Evolutionary conservation across 805 yeast genomes (phyloP).

Genomic region (Barnettozyma wickerhamii): DNA sequence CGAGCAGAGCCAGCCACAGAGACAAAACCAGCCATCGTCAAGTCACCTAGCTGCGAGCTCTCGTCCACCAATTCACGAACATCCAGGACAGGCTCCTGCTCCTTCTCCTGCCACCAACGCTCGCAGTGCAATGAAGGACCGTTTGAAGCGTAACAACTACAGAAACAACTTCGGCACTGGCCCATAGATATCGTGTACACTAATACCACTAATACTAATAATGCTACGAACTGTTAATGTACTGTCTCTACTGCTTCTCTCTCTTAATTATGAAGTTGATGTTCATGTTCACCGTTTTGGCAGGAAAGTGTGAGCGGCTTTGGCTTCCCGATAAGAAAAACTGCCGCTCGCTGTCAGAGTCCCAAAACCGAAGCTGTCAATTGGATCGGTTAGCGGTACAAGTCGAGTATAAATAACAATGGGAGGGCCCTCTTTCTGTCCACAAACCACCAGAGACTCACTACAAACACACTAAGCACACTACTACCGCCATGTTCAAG

Average conservation of each 20-base stretch:
- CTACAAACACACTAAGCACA: neutral
- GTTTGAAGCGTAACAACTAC: slow-evolving; percentile 24
- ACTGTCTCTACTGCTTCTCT: too few relatives aligned
- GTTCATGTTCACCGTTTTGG: too few relatives aligned
- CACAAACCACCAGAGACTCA: too few relatives aligned
- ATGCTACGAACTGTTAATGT: neutral
- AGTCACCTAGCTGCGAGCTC: too few relatives aligned
- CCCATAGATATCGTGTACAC: too few relatives aligned
- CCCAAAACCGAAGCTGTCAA: neutral
- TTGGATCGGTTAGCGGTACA: neutral
- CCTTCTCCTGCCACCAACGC: slow-evolving; percentile 1
- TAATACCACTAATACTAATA: too few relatives aligned
- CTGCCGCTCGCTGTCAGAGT: neutral
- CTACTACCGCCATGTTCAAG: slow-evolving; percentile 19
- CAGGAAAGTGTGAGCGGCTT: neutral
- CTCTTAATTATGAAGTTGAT: too few relatives aligned
- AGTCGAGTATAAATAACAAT: neutral
- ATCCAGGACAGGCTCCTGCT: neutral
- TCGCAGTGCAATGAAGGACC: slow-evolving; percentile 18
- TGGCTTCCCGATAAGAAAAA: neutral
- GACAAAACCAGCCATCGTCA: slow-evolving; percentile 1
- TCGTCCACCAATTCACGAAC: slow-evolving; percentile 5
- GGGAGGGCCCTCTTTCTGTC: neutral
- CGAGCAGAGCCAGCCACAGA: slow-evolving; percentile 5
- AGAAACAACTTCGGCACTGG: slow-evolving; percentile 19